Conservation (phyloP, 2,329 filamentous ascomycete species). For the Knoxdaviesia proteae region DNA sequence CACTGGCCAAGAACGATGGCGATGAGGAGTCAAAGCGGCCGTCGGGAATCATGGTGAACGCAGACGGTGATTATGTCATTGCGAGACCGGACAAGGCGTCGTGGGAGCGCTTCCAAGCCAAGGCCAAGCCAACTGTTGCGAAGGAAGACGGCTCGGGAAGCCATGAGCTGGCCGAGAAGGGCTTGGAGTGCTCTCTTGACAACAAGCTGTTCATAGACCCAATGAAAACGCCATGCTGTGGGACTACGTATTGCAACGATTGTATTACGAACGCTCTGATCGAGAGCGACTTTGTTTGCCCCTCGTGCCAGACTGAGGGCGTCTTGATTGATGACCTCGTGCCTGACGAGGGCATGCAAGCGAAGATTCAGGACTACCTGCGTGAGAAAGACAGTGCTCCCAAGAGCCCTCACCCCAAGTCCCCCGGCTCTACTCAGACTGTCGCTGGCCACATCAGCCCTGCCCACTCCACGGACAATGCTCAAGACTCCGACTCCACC, state of each 20-base stretch:
- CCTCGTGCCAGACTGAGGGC: conserved; percentile 73
- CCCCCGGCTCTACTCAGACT: too few species aligned
- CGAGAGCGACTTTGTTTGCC: conserved; percentile 93
- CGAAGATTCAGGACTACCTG: conserved; percentile 59
- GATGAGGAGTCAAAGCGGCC: conserved; percentile 64
- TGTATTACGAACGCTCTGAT: conserved; percentile 98
- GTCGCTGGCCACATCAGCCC: too few species aligned
- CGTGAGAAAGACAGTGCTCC: conserved; percentile 29
- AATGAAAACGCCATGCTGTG: conserved; percentile 97
- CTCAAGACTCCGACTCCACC: too few species aligned
- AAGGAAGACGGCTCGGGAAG: conserved; percentile 57
- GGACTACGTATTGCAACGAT: conserved; percentile 96
- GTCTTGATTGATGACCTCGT: conserved; percentile 84
- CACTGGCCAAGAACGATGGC: conserved; percentile 50
- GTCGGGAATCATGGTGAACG: conserved; percentile 90
- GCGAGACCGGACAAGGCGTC: conserved; percentile 86
- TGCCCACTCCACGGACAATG: too few species aligned
- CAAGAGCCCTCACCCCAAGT: conserved; percentile 18
- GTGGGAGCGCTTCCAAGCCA: conserved; percentile 94
- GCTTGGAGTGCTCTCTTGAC: conserved; percentile 87
- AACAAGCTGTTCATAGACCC: conserved; percentile 96
- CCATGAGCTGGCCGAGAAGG: conserved; percentile 72
- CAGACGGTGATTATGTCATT: conserved; percentile 92
- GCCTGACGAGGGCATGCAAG: conserved; percentile 56
- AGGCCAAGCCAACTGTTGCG: conserved; percentile 59